Conservation (phyloP, 345 rosid genomes). For the Sonneratia caseolaris region DNA sequence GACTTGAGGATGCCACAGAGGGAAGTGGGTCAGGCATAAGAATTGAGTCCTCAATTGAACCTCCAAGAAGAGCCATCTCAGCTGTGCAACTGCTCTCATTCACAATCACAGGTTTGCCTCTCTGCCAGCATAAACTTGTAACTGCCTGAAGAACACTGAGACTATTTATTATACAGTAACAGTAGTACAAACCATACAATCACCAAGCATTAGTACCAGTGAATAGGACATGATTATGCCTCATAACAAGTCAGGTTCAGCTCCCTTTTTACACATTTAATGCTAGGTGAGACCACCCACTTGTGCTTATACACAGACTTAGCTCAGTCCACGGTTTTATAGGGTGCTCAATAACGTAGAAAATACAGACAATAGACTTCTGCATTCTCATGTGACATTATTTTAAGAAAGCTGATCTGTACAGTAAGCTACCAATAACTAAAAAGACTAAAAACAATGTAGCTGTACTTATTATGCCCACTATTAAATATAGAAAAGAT, state of each 20-base stretch:
- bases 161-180: conserved; percentile 13
- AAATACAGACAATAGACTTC: neutral
- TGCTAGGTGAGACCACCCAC: no score
- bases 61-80: conserved; percentile 92
- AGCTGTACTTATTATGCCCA: no score
- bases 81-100: conserved; percentile 68
- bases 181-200: neutral
- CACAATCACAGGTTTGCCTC: conserved; percentile 75
- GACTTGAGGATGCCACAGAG: conserved; percentile 45
- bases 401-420: neutral
- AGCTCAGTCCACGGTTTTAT: no score
- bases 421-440: neutral
- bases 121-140: conserved; percentile 95
- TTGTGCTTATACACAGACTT: no score
- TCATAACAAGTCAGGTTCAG: no score
- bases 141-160: conserved; percentile 54
- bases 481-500: neutral
- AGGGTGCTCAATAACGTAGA: no score
- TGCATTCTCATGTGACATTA: neutral
- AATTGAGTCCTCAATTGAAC: conserved; percentile 72
- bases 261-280: no score
- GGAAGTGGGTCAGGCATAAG: conserved; percentile 98
- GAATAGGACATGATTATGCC: no score
- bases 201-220: no score
- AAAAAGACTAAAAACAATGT: no score